A percentile compares a stretch with the other conserved stretches of the same genome.
These are phyloP conservation scores for Trametes meyenii DNA, from an alignment of 768 basidiomycete species.

Conservation along the genomic window DNA sequence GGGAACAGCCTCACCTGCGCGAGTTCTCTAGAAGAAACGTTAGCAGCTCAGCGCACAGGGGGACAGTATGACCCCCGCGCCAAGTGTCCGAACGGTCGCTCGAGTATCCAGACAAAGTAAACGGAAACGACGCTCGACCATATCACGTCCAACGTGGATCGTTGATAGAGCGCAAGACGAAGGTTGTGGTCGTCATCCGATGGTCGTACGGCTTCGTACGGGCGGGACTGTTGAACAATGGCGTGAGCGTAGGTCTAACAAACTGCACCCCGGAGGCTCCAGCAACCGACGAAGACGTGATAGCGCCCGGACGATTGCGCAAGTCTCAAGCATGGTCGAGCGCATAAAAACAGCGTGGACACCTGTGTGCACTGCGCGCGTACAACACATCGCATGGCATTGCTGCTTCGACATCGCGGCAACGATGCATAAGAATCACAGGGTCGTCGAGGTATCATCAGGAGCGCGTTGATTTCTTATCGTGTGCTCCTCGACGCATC, in stretches of 20 bases:
- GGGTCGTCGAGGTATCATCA: not conserved
- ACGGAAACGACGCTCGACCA: not conserved
- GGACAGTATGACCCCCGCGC: not conserved
- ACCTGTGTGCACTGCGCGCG: not conserved
- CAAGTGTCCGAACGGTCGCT: not conserved
- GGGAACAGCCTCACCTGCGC: too few relatives aligned
- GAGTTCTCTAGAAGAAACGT: too few relatives aligned
- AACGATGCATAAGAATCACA: not conserved
- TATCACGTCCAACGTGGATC: too few relatives aligned
- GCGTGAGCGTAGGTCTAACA: conserved; percentile 1
- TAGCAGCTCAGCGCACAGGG: not conserved
- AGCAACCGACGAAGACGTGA: conserved; percentile 12
- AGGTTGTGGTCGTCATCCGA: too few relatives aligned
- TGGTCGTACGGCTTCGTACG: not conserved
- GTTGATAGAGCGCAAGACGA: not conserved
- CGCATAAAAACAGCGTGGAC: not conserved
- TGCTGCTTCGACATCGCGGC: conserved; percentile 2
- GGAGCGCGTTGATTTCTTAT: conserved; percentile 2
- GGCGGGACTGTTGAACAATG: not conserved
- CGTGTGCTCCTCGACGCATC: not conserved
- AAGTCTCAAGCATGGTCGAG: not conserved
- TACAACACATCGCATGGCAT: conserved; percentile 7
- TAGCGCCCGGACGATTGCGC: conserved; percentile 6
- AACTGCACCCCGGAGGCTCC: not conserved
- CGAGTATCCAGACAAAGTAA: not conserved